Base-by-base conservation (phyloP, 2,329 filamentous ascomycete genomes). In the Fusarium palustre region DNA sequence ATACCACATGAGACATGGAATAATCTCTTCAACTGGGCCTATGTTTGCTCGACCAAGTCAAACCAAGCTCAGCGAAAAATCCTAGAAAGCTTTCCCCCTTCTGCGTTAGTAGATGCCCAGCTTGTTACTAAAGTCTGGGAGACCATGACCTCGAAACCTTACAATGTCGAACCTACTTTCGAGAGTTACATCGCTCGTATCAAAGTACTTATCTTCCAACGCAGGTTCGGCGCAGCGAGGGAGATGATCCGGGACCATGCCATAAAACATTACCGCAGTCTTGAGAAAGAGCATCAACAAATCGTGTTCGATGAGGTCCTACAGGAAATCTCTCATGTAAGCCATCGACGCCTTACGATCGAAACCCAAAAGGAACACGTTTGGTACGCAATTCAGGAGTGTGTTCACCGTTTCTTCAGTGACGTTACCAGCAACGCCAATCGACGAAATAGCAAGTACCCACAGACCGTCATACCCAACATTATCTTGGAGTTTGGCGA, bases 21-120 rank as follows among this genome's bases (percentile, higher is more conserved):
- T 10, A 86, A 90, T 56, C 78, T 95, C 4, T 81, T 94, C 18
- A 83, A 88, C 64, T 92, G 91, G 86, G 85, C 90, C 0, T 90
- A 88, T 71, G 81, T 92, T 12, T 82, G 89, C 41, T 80, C 76
- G 65, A 81, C 74, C 42, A 82, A 79, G 59, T 79, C 78, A 48
- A 77, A 71, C 36, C 65, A 65, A 48, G 79, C 69, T 55, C 78
- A 81, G 68, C 84, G 82, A 77, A 71, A 68, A 43, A 57, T 75
- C 3, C 74, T 79, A 22, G 74, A 75, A 2, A 75, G 52, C 45
- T 67, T 78, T 42, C 30, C 54, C 36, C 20, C 39, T 2, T 65
- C 73, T 42, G 77, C 79, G 46, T 30, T 79, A 56, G 64, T 89
- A 10, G 75, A 80, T 0, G 47, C 74, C 4, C 65, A 79, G 4